Base-by-base conservation (phyloP, 2,329 filamentous ascomycete genomes). In the Cytospora schulzeri region DNA sequence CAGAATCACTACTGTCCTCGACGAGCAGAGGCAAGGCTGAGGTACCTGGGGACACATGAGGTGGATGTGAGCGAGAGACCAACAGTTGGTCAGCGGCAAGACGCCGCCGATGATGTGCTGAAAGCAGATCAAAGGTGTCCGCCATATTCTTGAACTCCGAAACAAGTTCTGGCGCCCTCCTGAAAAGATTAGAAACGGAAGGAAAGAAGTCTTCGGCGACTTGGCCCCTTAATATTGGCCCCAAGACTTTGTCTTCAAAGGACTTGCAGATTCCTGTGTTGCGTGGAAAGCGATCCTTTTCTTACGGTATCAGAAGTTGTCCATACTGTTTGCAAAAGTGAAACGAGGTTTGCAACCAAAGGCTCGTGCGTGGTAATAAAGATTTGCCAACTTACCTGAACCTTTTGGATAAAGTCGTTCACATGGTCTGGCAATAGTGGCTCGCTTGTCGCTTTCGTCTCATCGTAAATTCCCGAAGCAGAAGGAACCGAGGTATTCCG, bases 191-290 rank as follows among this genome's bases (percentile, higher is more conserved):
- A 7, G 1, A 24, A 6, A 62, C 29, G 9, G 22, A 6, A 1
- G 19, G 15, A 53, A 56, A 0, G 22, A 14, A 35, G 17, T 56
- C 41, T 33, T 38, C 7, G 5, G 60, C 52, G 11, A 48, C 31
- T 26, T 38, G 31, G 22, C 50, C 52, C 0, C 11, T 4, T 8
- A 22, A 8, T 41, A 62, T 50, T 4, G 52, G 52, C 19, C 45
- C 24, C n/a, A 62, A 29, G 22, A 62, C 53, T 4, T 38, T 2
- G 15, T 15, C 12, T 56, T 26, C 8, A 31, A 56, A 56, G 1
- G 2, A 1, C 0, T 38, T 1, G 4, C 1, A 8, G 12, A 15
- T 28, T 0, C 12, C 11, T 29, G 17, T 22, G 8, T 8, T 19
- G 4, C 5, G 6, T 17, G 52, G 52, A 17, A 56, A 62, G 2